Percentiles rank a stretch among this genome's conserved stretches.
phyloP scores from a whole-genome alignment of 345 rosid genomes.

The Salix brachista region DNA sequence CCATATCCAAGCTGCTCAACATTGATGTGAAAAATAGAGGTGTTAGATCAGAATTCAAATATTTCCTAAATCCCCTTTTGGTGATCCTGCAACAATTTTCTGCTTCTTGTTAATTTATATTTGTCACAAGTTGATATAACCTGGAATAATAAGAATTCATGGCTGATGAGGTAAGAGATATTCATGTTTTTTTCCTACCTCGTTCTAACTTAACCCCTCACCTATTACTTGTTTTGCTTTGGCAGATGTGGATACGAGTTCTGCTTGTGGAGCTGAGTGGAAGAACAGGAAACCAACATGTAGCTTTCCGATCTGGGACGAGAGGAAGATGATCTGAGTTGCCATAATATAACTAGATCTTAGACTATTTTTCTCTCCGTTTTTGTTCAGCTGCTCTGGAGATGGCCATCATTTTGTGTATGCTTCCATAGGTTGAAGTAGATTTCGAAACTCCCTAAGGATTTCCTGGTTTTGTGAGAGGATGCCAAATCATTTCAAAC shows the following conservation, averaged over 20 bases:
- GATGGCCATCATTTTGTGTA: not conserved
- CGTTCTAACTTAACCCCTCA: not conserved
- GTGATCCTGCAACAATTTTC: not conserved
- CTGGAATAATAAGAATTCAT: not conserved
- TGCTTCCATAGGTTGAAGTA: not conserved
- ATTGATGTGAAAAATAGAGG: too few species aligned
- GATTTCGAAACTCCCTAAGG: not conserved
- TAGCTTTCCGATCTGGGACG: conserved; percentile 50
- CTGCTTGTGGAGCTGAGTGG: conserved; percentile 62
- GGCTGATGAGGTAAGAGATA: not conserved
- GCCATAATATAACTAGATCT: not conserved
- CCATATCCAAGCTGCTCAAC: conserved; percentile 37
- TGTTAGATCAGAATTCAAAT: too few species aligned
- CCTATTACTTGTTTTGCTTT: not conserved
- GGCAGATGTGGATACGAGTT: conserved; percentile 56
- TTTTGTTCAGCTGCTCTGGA: not conserved
- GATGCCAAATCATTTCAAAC: too few species aligned
- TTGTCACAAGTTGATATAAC: not conserved
- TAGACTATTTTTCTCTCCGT: not conserved
- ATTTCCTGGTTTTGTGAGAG: not conserved
- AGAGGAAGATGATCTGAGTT: conserved; percentile 12
- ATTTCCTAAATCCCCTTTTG: too few species aligned
- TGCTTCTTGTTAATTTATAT: not conserved
- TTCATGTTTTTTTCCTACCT: not conserved
- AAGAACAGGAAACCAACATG: conserved; percentile 47